Conservation (phyloP, 192 early-diverging fungal genomes). For the Allomyces macrogynus region DNA sequence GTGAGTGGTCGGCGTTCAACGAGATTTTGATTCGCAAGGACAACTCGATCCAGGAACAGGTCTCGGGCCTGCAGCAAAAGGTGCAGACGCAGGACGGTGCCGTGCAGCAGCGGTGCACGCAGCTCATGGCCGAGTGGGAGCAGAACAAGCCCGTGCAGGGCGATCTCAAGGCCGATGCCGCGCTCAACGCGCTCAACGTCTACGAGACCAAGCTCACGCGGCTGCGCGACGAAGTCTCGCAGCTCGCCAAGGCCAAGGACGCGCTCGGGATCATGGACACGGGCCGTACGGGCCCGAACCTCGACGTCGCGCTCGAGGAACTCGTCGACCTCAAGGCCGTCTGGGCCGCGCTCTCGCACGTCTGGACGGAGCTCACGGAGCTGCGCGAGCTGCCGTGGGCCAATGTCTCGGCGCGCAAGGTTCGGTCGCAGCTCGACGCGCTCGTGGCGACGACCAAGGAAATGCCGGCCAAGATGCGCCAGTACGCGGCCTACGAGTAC, state of each 20-base stretch:
- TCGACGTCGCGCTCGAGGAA: conserved; percentile 78
- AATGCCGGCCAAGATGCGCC: conserved; percentile 88
- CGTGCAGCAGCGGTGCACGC: conserved; percentile 61
- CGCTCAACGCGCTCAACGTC: conserved; percentile 54
- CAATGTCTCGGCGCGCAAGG: conserved; percentile 68
- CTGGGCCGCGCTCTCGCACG: conserved; percentile 58
- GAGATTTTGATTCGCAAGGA: conserved; percentile 83
- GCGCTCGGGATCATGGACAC: conserved; percentile 68
- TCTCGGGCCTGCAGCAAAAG: conserved; percentile 80
- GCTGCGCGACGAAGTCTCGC: conserved; percentile 66
- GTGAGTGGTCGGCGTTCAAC: conserved; percentile 93
- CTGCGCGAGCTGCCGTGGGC: conserved; percentile 76
- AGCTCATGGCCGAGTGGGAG: conserved; percentile 79
- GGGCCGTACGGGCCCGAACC: conserved; percentile 30
- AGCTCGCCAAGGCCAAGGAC: conserved; percentile 76
- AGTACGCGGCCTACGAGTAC: conserved; percentile 92
- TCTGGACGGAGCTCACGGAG: conserved; percentile 70
- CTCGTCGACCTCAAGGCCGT: conserved; percentile 77
- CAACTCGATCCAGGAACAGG: conserved; percentile 81
- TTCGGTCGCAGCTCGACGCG: conserved; percentile 66
- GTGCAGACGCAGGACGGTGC: conserved; percentile 82
- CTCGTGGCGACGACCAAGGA: conserved; percentile 66
- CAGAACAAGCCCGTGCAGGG: conserved; percentile 87
- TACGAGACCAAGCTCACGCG: conserved; percentile 68
- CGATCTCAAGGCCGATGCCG: conserved; percentile 66